Percentiles rank a stretch among this genome's conserved stretches.
phyloP scores from a whole-genome alignment of 192 early-diverging fungal genomes.

The Mortierella hygrophila region DNA sequence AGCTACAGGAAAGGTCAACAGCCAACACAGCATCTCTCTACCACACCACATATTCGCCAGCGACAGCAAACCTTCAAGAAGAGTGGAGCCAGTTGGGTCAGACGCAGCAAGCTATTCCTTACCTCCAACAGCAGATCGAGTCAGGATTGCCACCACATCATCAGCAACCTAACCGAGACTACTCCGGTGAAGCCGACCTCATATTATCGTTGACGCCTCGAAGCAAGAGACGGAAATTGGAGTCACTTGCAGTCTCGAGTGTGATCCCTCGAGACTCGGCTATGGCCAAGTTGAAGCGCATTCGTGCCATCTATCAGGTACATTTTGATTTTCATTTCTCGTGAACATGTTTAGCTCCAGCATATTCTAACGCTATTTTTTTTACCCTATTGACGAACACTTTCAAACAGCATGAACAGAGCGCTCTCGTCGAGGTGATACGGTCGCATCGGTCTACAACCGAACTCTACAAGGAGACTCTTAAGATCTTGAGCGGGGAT shows the following conservation, averaged over 20 bases:
- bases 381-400: neutral
- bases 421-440: neutral
- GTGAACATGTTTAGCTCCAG: too few species aligned
- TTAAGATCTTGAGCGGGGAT: neutral
- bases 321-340: neutral
- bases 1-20: neutral
- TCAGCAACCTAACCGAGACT: neutral
- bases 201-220: neutral
- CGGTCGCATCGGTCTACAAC: neutral
- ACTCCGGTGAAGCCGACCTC: neutral
- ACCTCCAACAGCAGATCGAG: neutral
- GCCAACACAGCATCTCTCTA: neutral
- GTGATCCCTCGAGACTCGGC: neutral
- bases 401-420: neutral
- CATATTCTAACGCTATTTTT: too few species aligned
- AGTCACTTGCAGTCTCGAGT: neutral
- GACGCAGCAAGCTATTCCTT: neutral
- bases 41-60: neutral
- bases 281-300: neutral
- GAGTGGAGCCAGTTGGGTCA: neutral
- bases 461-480: too few species aligned
- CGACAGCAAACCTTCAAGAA: neutral
- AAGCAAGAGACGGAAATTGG: neutral
- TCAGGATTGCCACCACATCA: neutral
- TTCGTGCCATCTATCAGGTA: slow-evolving; percentile 1